These are phyloP conservation scores for Colletotrichum gloeosporioides DNA, from an alignment of 2,329 filamentous ascomycete species.

Conservation along the genomic window DNA sequence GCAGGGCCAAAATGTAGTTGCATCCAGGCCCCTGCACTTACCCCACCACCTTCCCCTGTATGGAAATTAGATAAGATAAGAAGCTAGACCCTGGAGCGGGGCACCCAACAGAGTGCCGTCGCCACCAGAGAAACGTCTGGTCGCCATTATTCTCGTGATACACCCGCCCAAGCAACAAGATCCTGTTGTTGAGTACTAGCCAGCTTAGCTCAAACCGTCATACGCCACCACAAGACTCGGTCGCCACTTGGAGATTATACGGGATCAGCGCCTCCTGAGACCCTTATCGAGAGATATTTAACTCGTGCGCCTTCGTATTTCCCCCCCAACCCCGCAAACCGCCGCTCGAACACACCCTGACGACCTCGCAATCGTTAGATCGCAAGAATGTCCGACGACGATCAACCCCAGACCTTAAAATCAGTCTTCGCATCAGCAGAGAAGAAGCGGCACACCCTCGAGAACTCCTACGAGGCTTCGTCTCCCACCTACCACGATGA, in stretches of 20 bases:
- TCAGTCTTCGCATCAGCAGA: slow-evolving; percentile 57
- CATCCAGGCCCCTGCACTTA: background rate
- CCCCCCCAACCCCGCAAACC: background rate
- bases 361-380: background rate
- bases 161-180: background rate
- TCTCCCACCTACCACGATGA: slow-evolving; percentile 68
- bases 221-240: background rate
- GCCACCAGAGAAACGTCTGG: slow-evolving; percentile 11
- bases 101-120: background rate
- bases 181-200: background rate
- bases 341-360: background rate
- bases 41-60: background rate
- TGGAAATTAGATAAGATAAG: slow-evolving; percentile 21
- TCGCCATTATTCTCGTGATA: background rate
- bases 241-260: background rate
- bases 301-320: background rate
- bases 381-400: slow-evolving; percentile 36
- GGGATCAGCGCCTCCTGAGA: background rate
- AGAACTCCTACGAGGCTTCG: slow-evolving; percentile 68
- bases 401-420: slow-evolving; percentile 55
- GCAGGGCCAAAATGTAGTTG: background rate
- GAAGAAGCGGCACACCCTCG: slow-evolving; percentile 59
- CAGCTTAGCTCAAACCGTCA: background rate
- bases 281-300: background rate
- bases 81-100: slow-evolving; percentile 13